Percentiles rank a stretch among this genome's conserved stretches.
phyloP scores from a whole-genome alignment of 2,329 filamentous ascomycete species.

The Colletotrichum spaethianum region DNA sequence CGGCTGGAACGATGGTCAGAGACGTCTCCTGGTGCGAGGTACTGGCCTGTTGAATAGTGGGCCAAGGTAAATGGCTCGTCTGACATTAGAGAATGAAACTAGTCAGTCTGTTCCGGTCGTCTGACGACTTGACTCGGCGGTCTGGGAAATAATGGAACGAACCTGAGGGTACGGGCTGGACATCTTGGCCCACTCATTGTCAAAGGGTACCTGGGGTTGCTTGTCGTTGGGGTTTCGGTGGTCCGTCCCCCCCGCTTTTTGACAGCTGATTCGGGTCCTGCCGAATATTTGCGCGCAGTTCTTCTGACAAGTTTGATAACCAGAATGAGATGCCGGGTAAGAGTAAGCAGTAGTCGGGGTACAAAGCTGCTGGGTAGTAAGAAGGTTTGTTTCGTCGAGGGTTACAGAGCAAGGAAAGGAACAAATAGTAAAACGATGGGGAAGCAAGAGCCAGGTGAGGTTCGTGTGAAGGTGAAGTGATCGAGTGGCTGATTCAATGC shows the following conservation, averaged over 20 bases:
- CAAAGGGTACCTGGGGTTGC: background rate
- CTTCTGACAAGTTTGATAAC: no score
- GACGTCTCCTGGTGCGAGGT: background rate
- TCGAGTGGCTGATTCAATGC: background rate
- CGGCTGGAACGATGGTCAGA: background rate
- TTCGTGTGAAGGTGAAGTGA: background rate
- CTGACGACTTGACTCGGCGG: background rate
- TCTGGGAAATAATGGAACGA: background rate
- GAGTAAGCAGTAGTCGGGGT: no score
- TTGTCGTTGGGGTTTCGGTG: background rate
- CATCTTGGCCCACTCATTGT: constrained; percentile 7
- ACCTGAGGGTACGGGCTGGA: constrained; percentile 6
- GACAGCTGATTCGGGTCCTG: background rate
- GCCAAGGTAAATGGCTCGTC: background rate
- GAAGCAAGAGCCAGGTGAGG: background rate
- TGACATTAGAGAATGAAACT: background rate
- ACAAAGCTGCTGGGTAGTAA: no score
- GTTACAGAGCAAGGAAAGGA: no score
- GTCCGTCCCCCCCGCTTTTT: background rate
- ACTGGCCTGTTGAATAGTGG: background rate
- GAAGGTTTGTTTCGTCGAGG: background rate
- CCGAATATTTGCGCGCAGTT: background rate
- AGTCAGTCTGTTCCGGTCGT: background rate
- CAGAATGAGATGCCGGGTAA: background rate
- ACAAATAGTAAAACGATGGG: no score